These are phyloP conservation scores for Phytophthora melonis DNA, from an alignment of 352 stramenopile species.

Conservation along the genomic window DNA sequence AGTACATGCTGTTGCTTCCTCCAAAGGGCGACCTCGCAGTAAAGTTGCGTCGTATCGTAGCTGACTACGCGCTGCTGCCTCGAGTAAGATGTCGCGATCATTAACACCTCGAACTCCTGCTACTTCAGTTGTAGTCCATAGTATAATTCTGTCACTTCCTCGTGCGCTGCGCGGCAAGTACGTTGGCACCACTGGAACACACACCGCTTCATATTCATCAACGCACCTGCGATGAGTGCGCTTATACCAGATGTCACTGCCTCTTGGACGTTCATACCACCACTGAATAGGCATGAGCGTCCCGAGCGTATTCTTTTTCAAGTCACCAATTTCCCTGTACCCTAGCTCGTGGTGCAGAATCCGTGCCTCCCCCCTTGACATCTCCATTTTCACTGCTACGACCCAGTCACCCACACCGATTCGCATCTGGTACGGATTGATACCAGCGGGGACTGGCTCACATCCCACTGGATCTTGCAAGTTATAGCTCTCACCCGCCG, in stretches of 20 bases:
- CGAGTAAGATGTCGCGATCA: too few relatives aligned
- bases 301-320: background rate
- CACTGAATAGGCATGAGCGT: slow-evolving; percentile 1
- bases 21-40: background rate
- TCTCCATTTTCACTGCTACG: background rate
- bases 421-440: background rate
- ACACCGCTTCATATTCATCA: too few relatives aligned
- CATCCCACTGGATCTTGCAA: background rate
- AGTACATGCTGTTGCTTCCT: background rate
- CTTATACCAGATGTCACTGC: too few relatives aligned
- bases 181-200: too few relatives aligned
- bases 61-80: background rate
- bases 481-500: too few relatives aligned
- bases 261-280: slow-evolving; percentile 8
- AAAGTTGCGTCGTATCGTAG: background rate
- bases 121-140: too few relatives aligned
- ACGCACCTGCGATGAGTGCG: too few relatives aligned
- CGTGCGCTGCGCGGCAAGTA: too few relatives aligned
- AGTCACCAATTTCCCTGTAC: background rate
- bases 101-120: too few relatives aligned
- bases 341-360: background rate
- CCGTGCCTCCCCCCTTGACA: too few relatives aligned
- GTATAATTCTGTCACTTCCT: too few relatives aligned
- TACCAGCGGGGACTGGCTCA: background rate
- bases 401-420: slow-evolving; percentile 4